These are phyloP conservation scores for Tolypocladium ophioglossoides DNA, from an alignment of 2,329 filamentous ascomycete species.

Conservation along the genomic window DNA sequence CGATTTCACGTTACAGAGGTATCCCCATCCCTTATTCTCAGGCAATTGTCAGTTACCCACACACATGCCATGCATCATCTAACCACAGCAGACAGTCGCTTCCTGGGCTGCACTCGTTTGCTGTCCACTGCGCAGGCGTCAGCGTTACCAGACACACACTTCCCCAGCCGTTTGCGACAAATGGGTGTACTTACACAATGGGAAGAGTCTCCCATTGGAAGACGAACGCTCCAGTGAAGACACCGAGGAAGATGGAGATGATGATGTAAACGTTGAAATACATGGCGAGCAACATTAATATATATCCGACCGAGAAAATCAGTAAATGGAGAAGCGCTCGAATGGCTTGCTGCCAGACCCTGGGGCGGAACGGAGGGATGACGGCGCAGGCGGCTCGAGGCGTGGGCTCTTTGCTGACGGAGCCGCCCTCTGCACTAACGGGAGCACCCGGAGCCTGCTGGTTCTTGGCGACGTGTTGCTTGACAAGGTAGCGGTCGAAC, in stretches of 20 bases:
- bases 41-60: not conserved
- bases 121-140: slow-evolving; percentile 3
- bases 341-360: slow-evolving; percentile 51
- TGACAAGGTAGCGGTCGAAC: slow-evolving; percentile 58
- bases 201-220: slow-evolving; percentile 58
- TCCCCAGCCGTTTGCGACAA: not conserved
- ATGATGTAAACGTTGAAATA: slow-evolving; percentile 66
- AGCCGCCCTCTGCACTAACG: slow-evolving; percentile 5
- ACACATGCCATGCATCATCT: not conserved
- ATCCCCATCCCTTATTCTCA: not conserved
- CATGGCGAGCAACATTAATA: slow-evolving; percentile 63
- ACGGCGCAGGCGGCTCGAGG: slow-evolving; percentile 3
- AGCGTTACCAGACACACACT: not conserved
- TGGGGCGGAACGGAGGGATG: slow-evolving; percentile 41
- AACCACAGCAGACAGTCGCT: slow-evolving; percentile 31
- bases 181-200: slow-evolving; percentile 12
- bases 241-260: slow-evolving; percentile 69
- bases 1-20: not conserved
- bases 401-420: slow-evolving; percentile 12
- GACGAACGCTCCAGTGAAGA: slow-evolving; percentile 60
- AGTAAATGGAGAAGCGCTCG: slow-evolving; percentile 58
- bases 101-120: slow-evolving; percentile 25
- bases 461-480: slow-evolving; percentile 33
- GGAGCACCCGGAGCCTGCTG: slow-evolving; percentile 5
- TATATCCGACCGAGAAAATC: slow-evolving; percentile 67